Evolutionary conservation across 768 basidiomycete species (phyloP).

Genomic region (Tubosaeta sp.): DNA sequence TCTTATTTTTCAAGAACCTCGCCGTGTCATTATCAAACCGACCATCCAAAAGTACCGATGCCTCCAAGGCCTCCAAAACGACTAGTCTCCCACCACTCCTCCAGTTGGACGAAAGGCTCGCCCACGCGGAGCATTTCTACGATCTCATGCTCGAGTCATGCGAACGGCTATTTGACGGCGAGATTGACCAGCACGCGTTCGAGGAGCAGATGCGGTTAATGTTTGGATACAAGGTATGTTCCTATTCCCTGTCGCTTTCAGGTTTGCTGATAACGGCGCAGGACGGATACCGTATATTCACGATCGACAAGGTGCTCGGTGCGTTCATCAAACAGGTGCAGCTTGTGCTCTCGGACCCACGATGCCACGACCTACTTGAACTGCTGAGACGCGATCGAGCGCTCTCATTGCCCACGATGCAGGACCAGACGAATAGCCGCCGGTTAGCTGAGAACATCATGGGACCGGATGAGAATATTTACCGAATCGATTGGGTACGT

Average conservation of each 20-base stretch:
- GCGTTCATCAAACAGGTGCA: constrained; percentile 89
- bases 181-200: constrained; percentile 80
- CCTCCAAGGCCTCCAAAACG: constrained; percentile 21
- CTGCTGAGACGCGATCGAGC: constrained; percentile 65
- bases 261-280: constrained; percentile 22
- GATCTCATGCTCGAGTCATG: constrained; percentile 80
- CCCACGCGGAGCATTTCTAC: constrained; percentile 68
- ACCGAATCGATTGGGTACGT: constrained; percentile 77
- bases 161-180: constrained; percentile 88
- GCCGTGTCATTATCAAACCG: constrained; percentile 43
- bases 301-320: constrained; percentile 87
- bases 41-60: constrained; percentile 3
- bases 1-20: constrained; percentile 75
- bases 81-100: constrained; percentile 25
- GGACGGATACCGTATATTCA: constrained; percentile 88
- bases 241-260: not conserved
- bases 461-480: constrained; percentile 74
- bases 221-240: constrained; percentile 72
- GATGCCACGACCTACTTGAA: constrained; percentile 71
- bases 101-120: constrained; percentile 32
- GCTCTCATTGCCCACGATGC: constrained; percentile 53
- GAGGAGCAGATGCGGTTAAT: constrained; percentile 89
- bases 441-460: constrained; percentile 64
- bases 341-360: constrained; percentile 59
- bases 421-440: constrained; percentile 67